Conservation (phyloP, 192 early-diverging fungal genomes). For the Coemansia sp. region DNA sequence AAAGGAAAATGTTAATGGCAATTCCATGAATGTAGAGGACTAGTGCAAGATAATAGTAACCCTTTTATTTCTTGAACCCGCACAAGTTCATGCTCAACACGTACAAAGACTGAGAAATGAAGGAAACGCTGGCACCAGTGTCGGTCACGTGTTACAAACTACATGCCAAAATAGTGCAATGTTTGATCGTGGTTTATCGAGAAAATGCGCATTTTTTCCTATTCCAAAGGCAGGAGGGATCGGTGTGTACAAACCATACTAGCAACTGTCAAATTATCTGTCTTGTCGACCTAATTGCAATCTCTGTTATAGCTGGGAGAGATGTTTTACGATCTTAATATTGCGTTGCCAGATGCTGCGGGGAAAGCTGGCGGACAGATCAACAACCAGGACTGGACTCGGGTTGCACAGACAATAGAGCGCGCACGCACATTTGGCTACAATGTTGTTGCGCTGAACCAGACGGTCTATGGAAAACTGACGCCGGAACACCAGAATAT, state of each 20-base stretch:
- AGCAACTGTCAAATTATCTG: no score
- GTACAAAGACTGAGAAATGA: no score
- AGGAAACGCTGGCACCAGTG: no score
- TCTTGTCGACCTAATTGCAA: background rate
- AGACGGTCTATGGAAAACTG: constrained; percentile 33
- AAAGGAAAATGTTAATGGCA: constrained; percentile 7
- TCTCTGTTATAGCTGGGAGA: background rate
- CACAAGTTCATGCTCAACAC: no score
- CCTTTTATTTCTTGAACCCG: no score
- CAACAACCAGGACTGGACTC: constrained; percentile 40
- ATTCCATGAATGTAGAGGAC: constrained; percentile 19
- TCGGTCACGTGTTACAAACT: no score
- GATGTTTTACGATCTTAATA: constrained; percentile 56
- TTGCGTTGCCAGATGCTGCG: constrained; percentile 43
- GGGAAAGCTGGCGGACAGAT: constrained; percentile 27
- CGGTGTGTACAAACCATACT: no score
- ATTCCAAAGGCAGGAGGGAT: no score
- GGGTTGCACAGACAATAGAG: constrained; percentile 35
- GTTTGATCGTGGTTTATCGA: no score
- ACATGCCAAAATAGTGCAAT: no score
- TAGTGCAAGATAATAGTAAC: no score
- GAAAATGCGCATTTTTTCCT: no score
- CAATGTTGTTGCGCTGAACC: constrained; percentile 45
- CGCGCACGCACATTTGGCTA: constrained; percentile 42
- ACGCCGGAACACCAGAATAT: constrained; percentile 31